A percentile compares a stretch with the other conserved stretches of the same genome.
Conservation (phyloP, 495 filamentous ascomycete species). For the Penicillium cinerascens region DNA sequence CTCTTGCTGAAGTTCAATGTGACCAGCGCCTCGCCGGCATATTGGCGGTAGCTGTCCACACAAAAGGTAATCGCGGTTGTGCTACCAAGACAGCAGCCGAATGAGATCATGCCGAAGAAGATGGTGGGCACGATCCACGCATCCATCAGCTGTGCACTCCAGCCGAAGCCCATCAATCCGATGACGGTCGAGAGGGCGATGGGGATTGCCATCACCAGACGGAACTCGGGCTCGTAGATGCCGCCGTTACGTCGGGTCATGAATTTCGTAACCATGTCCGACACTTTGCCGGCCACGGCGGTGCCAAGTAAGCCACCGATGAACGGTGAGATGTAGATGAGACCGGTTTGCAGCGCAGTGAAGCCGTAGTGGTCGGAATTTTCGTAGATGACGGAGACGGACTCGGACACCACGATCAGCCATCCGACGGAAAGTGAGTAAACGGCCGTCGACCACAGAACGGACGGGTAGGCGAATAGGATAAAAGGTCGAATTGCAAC, state of each 20-base stretch:
- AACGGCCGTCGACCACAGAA: conserved; percentile 85
- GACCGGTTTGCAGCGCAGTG: conserved; percentile 70
- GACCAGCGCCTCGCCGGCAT: conserved; percentile 91
- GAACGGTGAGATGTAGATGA: conserved; percentile 89
- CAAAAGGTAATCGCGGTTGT: conserved; percentile 96
- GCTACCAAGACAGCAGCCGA: conserved; percentile 86
- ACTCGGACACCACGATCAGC: conserved; percentile 93
- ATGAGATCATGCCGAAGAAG: conserved; percentile 90
- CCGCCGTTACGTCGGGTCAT: conserved; percentile 86
- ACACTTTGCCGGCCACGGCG: conserved; percentile 83
- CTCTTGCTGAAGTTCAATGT: conserved; percentile 94
- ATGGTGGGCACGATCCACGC: conserved; percentile 88
- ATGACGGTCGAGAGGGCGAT: conserved; percentile 75
- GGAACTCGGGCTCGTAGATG: conserved; percentile 93
- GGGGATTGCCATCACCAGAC: conserved; percentile 86
- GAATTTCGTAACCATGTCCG: conserved; percentile 73
- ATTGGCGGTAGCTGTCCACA: conserved; percentile 90
- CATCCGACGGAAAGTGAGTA: conserved; percentile 91
- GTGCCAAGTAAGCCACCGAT: conserved; percentile 87
- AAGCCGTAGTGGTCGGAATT: conserved; percentile 68
- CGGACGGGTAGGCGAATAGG: conserved; percentile 79
- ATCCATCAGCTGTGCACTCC: conserved; percentile 73
- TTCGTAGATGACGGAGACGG: conserved; percentile 73
- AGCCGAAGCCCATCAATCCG: conserved; percentile 91
- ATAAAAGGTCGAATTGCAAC: conserved; percentile 77